Conservation (phyloP, 2,329 filamentous ascomycete species). For the Xylogone sp. region DNA sequence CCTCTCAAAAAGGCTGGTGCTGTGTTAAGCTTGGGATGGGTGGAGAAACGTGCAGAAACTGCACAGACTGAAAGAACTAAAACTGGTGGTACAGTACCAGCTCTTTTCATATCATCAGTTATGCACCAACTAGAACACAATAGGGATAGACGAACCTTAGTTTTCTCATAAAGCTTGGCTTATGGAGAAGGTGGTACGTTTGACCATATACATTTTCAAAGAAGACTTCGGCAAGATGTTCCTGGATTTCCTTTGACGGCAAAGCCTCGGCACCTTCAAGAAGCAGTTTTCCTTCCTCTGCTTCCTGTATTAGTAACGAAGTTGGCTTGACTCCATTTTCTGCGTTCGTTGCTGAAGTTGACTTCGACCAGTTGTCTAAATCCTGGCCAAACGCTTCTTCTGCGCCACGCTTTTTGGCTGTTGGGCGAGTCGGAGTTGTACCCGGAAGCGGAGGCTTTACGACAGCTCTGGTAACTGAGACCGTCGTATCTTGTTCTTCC, state of each 20-base stretch:
- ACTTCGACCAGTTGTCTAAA: constrained; percentile 75
- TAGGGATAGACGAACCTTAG: constrained; percentile 50
- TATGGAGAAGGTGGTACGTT: constrained; percentile 90
- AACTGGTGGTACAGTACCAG: constrained; percentile 80
- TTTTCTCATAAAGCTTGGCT: constrained; percentile 94
- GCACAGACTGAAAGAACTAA: constrained; percentile 92
- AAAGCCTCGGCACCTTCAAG: constrained; percentile 79
- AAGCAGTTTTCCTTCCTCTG: constrained; percentile 72
- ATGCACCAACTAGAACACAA: neutral
- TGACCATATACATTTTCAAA: constrained; percentile 97
- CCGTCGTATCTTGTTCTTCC: constrained; percentile 65
- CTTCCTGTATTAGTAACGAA: constrained; percentile 55
- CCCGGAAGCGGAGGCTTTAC: constrained; percentile 75
- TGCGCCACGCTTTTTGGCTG: constrained; percentile 72
- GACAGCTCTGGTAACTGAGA: constrained; percentile 70
- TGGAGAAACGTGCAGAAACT: constrained; percentile 91
- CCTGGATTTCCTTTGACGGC: constrained; percentile 82
- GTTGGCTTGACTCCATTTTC: constrained; percentile 46
- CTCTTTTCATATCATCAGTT: constrained; percentile 39
- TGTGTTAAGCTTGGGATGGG: constrained; percentile 73
- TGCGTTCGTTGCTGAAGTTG: constrained; percentile 46
- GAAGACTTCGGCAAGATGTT: constrained; percentile 90
- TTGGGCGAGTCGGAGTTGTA: constrained; percentile 41
- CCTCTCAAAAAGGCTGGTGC: constrained; percentile 77
- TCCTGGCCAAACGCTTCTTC: constrained; percentile 86